These are phyloP conservation scores for Paramyrothecium roridum DNA, from an alignment of 2,329 filamentous ascomycete species.

Conservation along the genomic window DNA sequence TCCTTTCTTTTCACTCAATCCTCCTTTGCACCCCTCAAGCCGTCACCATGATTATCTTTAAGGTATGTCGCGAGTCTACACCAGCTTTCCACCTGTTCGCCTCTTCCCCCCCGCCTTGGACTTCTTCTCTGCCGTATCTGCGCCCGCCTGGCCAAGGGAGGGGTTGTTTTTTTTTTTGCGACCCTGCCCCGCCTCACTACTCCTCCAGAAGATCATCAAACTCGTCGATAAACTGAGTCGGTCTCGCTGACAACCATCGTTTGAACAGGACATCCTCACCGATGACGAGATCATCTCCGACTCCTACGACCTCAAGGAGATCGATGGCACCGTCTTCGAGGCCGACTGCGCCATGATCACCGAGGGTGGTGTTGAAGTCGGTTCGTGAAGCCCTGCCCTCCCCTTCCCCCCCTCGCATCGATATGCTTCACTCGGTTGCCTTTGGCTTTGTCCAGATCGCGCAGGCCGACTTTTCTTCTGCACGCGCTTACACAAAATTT, in stretches of 20 bases:
- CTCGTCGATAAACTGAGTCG: neutral
- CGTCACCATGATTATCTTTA: conserved; percentile 65
- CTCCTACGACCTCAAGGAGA: conserved; percentile 78
- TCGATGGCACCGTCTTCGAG: conserved; percentile 82
- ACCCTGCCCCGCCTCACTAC: conserved; percentile 2
- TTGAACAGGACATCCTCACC: conserved; percentile 74
- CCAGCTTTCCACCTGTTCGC: neutral
- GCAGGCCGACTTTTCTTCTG: neutral
- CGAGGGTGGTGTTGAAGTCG: conserved; percentile 69
- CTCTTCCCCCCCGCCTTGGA: neutral
- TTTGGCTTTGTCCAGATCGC: too few species aligned
- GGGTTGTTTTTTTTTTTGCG: neutral
- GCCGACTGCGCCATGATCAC: conserved; percentile 89
- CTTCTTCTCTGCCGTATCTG: neutral
- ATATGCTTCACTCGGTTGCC: neutral
- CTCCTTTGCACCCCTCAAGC: conserved; percentile 20
- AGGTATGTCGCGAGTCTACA: neutral
- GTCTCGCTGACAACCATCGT: conserved; percentile 22
- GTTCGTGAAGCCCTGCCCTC: too few species aligned
- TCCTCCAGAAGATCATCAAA: too few species aligned
- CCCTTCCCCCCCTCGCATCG: neutral
- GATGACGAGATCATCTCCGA: conserved; percentile 97
- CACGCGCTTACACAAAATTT: neutral
- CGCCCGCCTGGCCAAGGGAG: neutral
- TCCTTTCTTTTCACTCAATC: conserved; percentile 13